Percentiles rank a stretch among this genome's conserved stretches.
Conservation (phyloP, 2,329 filamentous ascomycete species). For the Neofusicoccum cordaticola region DNA sequence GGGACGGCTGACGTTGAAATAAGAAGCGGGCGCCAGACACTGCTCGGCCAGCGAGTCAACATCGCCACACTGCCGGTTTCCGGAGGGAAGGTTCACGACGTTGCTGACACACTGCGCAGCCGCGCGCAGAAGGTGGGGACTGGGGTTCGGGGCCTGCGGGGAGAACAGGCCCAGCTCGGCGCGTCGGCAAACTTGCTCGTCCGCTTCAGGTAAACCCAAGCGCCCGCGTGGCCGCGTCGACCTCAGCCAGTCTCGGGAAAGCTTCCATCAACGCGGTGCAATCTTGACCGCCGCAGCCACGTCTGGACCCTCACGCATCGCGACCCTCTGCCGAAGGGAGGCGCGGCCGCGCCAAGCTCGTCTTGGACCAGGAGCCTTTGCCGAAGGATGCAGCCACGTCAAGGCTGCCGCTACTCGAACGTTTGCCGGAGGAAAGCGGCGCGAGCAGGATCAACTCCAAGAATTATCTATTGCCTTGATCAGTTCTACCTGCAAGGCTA, state of each 20-base stretch:
- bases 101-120: not conserved
- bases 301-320: not conserved
- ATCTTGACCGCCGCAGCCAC: not conserved
- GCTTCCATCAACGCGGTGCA: not conserved
- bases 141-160: conserved; percentile 1
- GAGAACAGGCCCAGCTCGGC: not conserved
- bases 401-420: too few relatives aligned
- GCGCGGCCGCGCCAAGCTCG: not conserved
- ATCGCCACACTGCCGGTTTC: not conserved
- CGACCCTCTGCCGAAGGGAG: not conserved
- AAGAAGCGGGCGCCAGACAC: not conserved
- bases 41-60: not conserved
- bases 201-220: not conserved
- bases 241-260: not conserved
- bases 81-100: not conserved
- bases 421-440: not conserved
- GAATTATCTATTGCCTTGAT: conserved; percentile 10
- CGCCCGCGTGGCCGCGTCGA: not conserved
- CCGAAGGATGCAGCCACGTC: too few relatives aligned
- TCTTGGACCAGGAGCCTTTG: too few relatives aligned
- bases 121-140: not conserved
- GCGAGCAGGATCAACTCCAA: not conserved
- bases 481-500: conserved; percentile 14
- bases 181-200: conserved; percentile 1
- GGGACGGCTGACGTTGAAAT: not conserved